Evolutionary conservation across 2,329 filamentous ascomycete species (phyloP), one percentile per base, ranked within the genome.

Genomic region (Polytolypa hystricis): DNA sequence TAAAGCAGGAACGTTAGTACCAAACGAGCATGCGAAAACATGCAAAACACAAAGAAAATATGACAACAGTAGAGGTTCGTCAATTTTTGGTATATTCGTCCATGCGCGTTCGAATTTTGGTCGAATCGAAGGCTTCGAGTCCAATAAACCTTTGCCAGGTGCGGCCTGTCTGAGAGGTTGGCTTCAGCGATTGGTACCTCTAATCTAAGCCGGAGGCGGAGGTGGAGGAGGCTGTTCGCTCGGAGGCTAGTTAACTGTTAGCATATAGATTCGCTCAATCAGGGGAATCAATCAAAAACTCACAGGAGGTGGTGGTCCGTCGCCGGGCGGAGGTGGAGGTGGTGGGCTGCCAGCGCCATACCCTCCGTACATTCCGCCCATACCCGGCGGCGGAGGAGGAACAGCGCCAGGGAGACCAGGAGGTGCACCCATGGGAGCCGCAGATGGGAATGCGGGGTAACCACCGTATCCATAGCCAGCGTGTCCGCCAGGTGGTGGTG

Each of bases 221-320:
- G 76, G 77, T 16, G 81, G 77, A 15, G 77, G 77, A 44, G 72
- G 73, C 42, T 69, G 66, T 40, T 76, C 71, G 47, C 70, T 70
- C 11, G 67, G 66, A 27, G 64, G 62, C 46, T 61, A 40, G 33
- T 41, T n/a, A n/a, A 23, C 7, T 25, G 21, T 25, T 25, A 25
- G 21, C 21, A 25, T 25, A 7, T 7, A 25, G 21, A 25, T 25
- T 7, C 21, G n/a, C n/a, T n/a, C n/a, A n/a, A n/a, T n/a, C 21
- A 25, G n/a, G n/a, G n/a, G 7, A n/a, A 25, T 25, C 7, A n/a
- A 30, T 10, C 4, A 33, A 17, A 38, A 30, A 50, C 58, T 47
- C 45, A 62, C 58, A 34, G 63, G 63, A 48, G 61, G 61, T 7
- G 60, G 60, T 16, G 60, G 60, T 28, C 52, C 57, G 37, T 64